These are phyloP conservation scores for Clavariopsis aquatica DNA, from an alignment of 495 filamentous ascomycete species.

Conservation along the genomic window DNA sequence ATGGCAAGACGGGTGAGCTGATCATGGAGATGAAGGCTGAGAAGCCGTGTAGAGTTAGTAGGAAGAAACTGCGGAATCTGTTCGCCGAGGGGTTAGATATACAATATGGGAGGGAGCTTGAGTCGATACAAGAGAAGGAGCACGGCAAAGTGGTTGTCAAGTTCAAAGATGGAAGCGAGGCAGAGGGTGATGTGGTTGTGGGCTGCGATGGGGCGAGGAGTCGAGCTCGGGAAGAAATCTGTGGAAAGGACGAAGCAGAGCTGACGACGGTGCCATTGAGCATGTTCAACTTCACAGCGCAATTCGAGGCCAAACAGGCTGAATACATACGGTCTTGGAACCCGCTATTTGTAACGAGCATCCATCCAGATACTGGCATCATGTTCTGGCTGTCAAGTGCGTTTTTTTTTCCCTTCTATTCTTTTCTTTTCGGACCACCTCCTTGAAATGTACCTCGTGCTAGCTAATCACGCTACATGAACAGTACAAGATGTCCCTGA, in stretches of 20 bases:
- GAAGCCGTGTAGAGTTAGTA: constrained; percentile 14
- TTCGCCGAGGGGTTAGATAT: constrained; percentile 14
- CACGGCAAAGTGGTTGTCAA: neutral
- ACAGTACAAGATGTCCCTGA: neutral
- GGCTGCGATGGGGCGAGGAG: neutral
- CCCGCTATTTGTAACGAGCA: neutral
- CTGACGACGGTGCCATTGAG: neutral
- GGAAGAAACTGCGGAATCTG: constrained; percentile 24
- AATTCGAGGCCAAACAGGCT: neutral
- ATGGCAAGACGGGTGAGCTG: constrained; percentile 30
- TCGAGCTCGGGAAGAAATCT: neutral
- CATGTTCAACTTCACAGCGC: neutral
- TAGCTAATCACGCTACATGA: neutral
- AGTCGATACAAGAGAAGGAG: neutral
- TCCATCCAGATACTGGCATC: neutral
- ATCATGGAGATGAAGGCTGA: constrained; percentile 17
- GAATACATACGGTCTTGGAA: neutral
- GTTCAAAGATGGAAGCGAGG: constrained; percentile 7
- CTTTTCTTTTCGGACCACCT: neutral
- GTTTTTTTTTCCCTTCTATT: neutral
- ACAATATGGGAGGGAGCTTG: constrained; percentile 21
- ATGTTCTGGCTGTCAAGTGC: neutral
- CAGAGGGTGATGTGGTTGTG: neutral
- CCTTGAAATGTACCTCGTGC: no score
- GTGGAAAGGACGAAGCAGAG: neutral